Base-by-base conservation (phyloP, 768 basidiomycete genomes). In the Boletus rufocinnamomeus region DNA sequence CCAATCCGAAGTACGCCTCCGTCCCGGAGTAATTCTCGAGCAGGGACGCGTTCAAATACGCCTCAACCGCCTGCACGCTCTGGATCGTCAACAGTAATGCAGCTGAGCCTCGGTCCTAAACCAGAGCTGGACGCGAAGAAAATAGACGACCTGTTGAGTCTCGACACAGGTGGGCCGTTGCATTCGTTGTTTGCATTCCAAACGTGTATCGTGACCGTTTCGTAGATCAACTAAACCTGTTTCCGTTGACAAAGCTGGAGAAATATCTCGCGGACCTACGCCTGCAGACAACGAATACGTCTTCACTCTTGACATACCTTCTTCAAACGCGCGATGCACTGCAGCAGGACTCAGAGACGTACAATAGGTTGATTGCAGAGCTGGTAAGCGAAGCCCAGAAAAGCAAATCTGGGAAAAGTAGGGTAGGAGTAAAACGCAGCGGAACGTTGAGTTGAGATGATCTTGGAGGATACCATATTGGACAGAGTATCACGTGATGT, bases 381-480 rank as follows among this genome's bases (percentile, higher is more conserved):
- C 77, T 97, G 50, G 93, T 97, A n/a, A 86, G 86, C 44, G 93
- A 96, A 72, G 94, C 95, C 35, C 91, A 92, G 69, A 92, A 89
- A 73, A 79, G 86, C 54, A 91, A 90, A 68, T 84, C 84, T 8
- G 83, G 84, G 17, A 89, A 87, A 64, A 77, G 76, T 59, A 75
- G 76, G 61, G 69, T 74, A 60, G 76, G 80, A 32, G 65, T 70
- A 62, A 79, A 80, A 60, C 78, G 83, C 63, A 80, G 82, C 52
- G 83, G 79, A 64, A 79, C 80, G 28, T 75, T 80, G 66, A 74
- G 69, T 49, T 75, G 55, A 66, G 23, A 43, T 32, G 21, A 46
- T 34, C 23, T 16, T 7, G 32, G 11, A 52, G 23, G 30, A 52
- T 48, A 40, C 23, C 45, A 41, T 40, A 14, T 43, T 21, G n/a